Percentiles rank a stretch among this genome's conserved stretches.
Conservation (phyloP, 441 rosid species). For the Gossypium davidsonii region DNA sequence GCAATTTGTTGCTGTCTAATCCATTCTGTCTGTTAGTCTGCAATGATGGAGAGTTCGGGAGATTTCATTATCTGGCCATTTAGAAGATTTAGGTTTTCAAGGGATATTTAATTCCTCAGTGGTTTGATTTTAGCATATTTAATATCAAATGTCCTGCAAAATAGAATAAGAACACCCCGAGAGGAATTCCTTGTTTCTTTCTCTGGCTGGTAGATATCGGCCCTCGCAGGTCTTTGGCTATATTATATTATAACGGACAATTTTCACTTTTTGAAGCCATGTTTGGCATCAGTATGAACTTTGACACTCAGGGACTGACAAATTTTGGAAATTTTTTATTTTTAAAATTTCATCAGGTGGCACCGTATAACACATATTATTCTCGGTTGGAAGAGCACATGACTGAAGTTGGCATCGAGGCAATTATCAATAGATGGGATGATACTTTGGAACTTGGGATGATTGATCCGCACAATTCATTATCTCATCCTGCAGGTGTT, state of each 20-base stretch:
- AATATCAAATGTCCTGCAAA: not conserved
- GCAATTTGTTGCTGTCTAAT: not conserved
- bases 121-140: not conserved
- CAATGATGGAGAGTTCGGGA: not conserved
- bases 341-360: slow-evolving; percentile 56
- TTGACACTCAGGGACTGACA: not conserved
- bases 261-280: not conserved
- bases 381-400: slow-evolving; percentile 86
- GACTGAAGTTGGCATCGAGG: slow-evolving; percentile 71
- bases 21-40: not conserved
- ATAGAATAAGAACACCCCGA: not conserved
- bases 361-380: slow-evolving; percentile 92
- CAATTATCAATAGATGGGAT: slow-evolving; percentile 82
- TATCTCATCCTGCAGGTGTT: slow-evolving; percentile 94
- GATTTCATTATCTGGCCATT: not conserved
- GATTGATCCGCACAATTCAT: slow-evolving; percentile 90
- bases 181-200: not conserved
- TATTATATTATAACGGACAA: not conserved
- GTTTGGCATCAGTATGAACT: not conserved
- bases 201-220: not conserved
- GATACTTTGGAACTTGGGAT: slow-evolving; percentile 78
- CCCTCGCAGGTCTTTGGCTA: not conserved
- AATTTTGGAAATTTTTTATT: not conserved
- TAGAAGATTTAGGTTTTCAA: not conserved
- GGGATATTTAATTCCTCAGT: not conserved